Evolutionary conservation across 179 eudicot genomes (phyloP).

Genomic region (Gypsophila paniculata): DNA sequence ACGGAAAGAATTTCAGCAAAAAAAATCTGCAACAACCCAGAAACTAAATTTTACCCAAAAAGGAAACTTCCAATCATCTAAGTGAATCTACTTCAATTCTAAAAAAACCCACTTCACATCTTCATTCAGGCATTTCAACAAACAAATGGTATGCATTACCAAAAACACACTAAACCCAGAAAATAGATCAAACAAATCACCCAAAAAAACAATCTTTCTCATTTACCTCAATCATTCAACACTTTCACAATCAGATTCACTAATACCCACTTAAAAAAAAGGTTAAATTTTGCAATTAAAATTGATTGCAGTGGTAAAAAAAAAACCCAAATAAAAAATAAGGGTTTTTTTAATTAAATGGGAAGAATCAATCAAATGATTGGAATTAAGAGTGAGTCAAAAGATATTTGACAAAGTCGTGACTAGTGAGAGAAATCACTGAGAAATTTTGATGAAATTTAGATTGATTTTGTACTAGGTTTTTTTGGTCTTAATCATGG

Average conservation of each 20-base stretch:
- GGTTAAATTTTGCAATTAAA: not conserved
- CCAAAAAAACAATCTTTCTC: not conserved
- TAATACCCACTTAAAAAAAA: not conserved
- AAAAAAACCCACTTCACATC: not conserved
- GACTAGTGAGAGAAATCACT: not conserved
- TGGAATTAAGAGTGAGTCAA: slow-evolving; percentile 16
- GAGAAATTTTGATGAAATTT: too few relatives aligned
- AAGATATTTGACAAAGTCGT: slow-evolving; percentile 17
- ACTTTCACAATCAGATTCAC: not conserved
- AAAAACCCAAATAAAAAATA: slow-evolving; percentile 5
- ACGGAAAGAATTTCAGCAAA: slow-evolving; percentile 7
- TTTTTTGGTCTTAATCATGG: not conserved
- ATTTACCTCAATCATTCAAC: not conserved
- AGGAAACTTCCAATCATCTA: not conserved
- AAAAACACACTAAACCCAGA: not conserved
- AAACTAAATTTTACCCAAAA: slow-evolving; percentile 4
- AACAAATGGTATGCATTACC: slow-evolving; percentile 13
- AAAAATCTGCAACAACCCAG: slow-evolving; percentile 1
- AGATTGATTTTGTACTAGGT: not conserved
- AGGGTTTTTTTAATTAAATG: not conserved
- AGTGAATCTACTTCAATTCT: not conserved
- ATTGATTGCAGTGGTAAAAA: not conserved
- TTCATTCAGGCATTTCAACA: slow-evolving; percentile 13
- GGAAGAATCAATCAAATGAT: not conserved
- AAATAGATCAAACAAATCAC: slow-evolving; percentile 11